A percentile compares a stretch with the other conserved stretches of the same genome.
Evolutionary conservation across 164 flowering plant species (phyloP).

Genomic region (Protea cynaroides): DNA sequence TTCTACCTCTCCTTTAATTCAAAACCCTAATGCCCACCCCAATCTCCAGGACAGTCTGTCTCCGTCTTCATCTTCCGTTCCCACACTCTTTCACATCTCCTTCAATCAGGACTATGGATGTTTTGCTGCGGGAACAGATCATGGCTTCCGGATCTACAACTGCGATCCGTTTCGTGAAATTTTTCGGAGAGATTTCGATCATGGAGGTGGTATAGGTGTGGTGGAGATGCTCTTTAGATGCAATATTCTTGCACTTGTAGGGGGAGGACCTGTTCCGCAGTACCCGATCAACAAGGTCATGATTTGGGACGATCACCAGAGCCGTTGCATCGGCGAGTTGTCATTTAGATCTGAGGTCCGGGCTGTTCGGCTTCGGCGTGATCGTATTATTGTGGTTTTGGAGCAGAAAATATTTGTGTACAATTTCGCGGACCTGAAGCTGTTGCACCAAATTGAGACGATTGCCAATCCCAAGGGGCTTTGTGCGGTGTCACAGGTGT

Average conservation of each 20-base stretch:
- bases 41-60: neutral
- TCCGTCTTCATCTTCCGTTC: conserved; percentile 6
- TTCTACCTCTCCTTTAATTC: neutral
- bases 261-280: conserved; percentile 69
- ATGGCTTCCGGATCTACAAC: conserved; percentile 65
- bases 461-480: conserved; percentile 54
- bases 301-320: conserved; percentile 87
- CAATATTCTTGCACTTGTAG: conserved; percentile 61
- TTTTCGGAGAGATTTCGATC: conserved; percentile 56
- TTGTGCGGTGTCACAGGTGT: conserved; percentile 47
- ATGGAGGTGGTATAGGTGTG: conserved; percentile 51
- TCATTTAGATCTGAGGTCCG: conserved; percentile 55
- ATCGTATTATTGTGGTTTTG: conserved; percentile 51
- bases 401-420: conserved; percentile 63
- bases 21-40: conserved; percentile 9
- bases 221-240: conserved; percentile 83
- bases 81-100: conserved; percentile 44
- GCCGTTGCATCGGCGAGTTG: conserved; percentile 66
- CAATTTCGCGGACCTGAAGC: conserved; percentile 55
- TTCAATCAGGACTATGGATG: conserved; percentile 70
- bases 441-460: conserved; percentile 62
- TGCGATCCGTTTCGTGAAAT: conserved; percentile 77
- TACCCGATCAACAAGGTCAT: conserved; percentile 73
- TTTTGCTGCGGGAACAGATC: conserved; percentile 57
- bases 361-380: conserved; percentile 46